Conservation (phyloP, 345 rosid genomes). For the Hibiscus mutabilis region DNA sequence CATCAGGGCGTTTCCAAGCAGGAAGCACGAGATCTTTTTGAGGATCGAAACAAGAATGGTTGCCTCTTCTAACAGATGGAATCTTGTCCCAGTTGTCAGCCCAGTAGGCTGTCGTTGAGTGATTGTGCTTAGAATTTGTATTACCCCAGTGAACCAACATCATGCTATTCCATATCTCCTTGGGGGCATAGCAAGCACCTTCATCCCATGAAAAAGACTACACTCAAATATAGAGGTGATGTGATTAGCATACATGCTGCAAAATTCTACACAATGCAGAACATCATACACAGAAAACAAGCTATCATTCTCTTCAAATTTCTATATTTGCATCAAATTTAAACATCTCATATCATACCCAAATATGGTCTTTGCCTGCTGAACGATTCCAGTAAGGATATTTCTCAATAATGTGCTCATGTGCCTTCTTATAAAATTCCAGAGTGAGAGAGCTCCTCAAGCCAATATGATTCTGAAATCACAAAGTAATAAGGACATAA, state of each 20-base stretch:
- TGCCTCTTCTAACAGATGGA: constrained; percentile 67
- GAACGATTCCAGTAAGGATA: constrained; percentile 87
- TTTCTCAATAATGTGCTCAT: constrained; percentile 53
- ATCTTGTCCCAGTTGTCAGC: constrained; percentile 80
- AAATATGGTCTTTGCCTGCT: constrained; percentile 86
- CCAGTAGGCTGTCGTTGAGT: constrained; percentile 90
- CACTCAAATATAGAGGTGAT: constrained; percentile 32
- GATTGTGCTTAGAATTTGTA: constrained; percentile 86
- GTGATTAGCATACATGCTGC: constrained; percentile 25
- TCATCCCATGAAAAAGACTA: constrained; percentile 99
- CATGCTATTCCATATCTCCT: constrained; percentile 98
- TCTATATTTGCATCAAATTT: constrained; percentile 1
- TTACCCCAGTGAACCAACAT: constrained; percentile 99
- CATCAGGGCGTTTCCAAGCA: constrained; percentile 93
- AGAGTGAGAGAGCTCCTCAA: constrained; percentile 88
- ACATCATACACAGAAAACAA: background rate
- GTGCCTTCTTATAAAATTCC: constrained; percentile 75
- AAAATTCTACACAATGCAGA: background rate
- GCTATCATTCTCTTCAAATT: background rate
- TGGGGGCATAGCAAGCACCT: constrained; percentile 99
- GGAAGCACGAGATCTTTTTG: constrained; percentile 93
- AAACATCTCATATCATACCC: constrained; percentile 49
- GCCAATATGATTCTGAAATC: constrained; percentile 63
- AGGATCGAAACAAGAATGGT: constrained; percentile 95
- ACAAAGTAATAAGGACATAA: constrained; percentile 12